Evolutionary conservation across 2,329 filamentous ascomycete species (phyloP).

Genomic region (Pseudocercospora ulei): DNA sequence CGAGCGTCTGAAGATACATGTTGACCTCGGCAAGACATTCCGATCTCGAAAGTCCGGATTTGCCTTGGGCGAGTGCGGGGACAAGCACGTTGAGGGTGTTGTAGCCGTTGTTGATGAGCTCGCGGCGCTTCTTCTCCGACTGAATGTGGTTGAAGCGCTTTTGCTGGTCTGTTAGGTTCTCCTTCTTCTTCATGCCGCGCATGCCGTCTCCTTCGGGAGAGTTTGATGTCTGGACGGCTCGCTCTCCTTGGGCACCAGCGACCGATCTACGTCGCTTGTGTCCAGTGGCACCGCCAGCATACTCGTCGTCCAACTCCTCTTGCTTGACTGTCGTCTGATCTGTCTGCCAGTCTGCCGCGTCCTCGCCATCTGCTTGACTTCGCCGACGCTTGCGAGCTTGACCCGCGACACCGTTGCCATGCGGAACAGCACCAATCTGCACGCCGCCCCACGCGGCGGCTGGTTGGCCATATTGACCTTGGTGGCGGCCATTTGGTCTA

Average conservation of each 20-base stretch:
- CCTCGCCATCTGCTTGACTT: constrained; percentile 2
- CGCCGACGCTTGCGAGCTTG: constrained; percentile 2
- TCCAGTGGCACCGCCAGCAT: neutral
- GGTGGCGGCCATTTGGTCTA: constrained; percentile 2
- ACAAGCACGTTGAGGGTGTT: constrained; percentile 71
- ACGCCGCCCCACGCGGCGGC: neutral
- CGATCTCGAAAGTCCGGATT: constrained; percentile 51
- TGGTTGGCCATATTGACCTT: neutral
- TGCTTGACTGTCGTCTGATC: constrained; percentile 8
- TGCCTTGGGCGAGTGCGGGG: constrained; percentile 66
- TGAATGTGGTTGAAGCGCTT: constrained; percentile 67
- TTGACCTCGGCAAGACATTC: constrained; percentile 15
- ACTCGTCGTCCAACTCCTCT: constrained; percentile 10
- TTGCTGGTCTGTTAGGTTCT: constrained; percentile 45
- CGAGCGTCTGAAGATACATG: constrained; percentile 11
- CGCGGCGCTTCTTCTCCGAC: constrained; percentile 57
- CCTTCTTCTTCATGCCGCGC: constrained; percentile 12
- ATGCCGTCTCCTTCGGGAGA: constrained; percentile 3
- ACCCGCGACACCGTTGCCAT: neutral
- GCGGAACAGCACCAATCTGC: neutral
- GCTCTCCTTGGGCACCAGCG: neutral
- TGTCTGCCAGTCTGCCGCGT: neutral
- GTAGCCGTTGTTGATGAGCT: constrained; percentile 73
- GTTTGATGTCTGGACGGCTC: neutral
- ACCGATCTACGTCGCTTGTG: constrained; percentile 4